phyloP scores from a whole-genome alignment of 2,329 filamentous ascomycete species.

The Penicillium paneum region DNA sequence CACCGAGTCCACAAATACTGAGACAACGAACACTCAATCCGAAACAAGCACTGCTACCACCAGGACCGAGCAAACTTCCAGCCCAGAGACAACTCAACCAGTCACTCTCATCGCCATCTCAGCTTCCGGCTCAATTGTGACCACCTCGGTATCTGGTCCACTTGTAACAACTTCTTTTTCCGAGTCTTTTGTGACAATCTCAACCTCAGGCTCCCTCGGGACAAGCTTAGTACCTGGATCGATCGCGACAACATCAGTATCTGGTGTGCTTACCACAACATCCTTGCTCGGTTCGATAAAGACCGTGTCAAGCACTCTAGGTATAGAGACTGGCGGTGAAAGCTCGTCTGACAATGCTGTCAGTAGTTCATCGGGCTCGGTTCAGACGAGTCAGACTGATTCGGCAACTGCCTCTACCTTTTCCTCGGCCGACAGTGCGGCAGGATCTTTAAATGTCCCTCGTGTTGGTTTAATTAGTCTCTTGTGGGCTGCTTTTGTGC shows the following conservation, averaged over 20 bases:
- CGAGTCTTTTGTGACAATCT: background rate
- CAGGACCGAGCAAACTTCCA: background rate
- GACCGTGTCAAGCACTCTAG: background rate
- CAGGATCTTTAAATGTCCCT: background rate
- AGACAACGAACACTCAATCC: background rate
- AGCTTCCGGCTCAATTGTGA: background rate
- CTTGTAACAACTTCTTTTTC: background rate
- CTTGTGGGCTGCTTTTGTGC: background rate
- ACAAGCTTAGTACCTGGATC: background rate
- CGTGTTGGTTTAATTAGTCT: slow-evolving; percentile 2
- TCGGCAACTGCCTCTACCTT: background rate
- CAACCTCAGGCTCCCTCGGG: background rate
- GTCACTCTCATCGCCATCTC: background rate
- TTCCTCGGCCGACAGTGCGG: background rate
- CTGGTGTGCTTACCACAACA: background rate
- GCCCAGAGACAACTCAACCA: background rate
- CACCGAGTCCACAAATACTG: background rate
- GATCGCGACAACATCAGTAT: background rate
- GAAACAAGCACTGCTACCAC: background rate
- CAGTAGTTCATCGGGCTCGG: background rate
- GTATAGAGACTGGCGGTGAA: background rate
- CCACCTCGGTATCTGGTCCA: background rate
- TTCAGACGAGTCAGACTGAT: background rate
- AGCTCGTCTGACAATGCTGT: background rate
- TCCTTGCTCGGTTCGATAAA: background rate